A percentile compares a stretch with the other conserved stretches of the same genome.
Evolutionary conservation across 768 basidiomycete genomes (phyloP).

Genomic region (Xerocomus spinulosus): DNA sequence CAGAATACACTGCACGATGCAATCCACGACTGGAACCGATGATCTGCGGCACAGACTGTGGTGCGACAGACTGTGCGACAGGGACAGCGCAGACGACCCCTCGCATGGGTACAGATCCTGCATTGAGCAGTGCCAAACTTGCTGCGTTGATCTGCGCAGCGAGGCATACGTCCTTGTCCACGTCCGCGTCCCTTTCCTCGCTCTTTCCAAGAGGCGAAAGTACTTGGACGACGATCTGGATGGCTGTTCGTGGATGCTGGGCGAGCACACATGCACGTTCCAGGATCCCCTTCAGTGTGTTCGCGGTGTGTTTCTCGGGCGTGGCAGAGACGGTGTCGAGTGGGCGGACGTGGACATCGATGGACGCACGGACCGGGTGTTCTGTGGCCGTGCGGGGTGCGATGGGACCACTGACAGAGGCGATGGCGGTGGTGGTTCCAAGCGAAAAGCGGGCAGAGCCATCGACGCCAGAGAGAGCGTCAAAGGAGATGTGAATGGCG

Average conservation of each 20-base stretch:
- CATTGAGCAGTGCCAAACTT: conserved; percentile 62
- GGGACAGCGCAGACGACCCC: conserved; percentile 71
- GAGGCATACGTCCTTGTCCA: conserved; percentile 38
- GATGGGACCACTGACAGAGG: conserved; percentile 78
- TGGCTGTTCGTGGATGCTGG: conserved; percentile 64
- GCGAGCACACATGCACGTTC: conserved; percentile 61
- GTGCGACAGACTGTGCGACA: conserved; percentile 54
- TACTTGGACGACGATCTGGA: conserved; percentile 75
- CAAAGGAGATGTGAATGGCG: conserved; percentile 43
- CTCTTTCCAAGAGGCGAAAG: conserved; percentile 26
- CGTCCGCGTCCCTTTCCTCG: not conserved
- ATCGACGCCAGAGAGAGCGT: conserved; percentile 65
- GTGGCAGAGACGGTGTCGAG: conserved; percentile 66
- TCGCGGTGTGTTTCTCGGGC: conserved; percentile 55
- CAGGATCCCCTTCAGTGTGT: conserved; percentile 52
- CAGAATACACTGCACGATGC: conserved; percentile 38
- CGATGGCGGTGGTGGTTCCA: conserved; percentile 41
- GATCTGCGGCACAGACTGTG: conserved; percentile 9
- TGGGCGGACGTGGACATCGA: conserved; percentile 72
- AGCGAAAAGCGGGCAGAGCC: conserved; percentile 65
- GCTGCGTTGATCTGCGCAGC: conserved; percentile 70
- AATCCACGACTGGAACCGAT: not conserved
- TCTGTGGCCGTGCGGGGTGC: conserved; percentile 68
- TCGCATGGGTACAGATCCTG: conserved; percentile 67
- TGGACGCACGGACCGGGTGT: conserved; percentile 64